Evolutionary conservation across 2,329 filamentous ascomycete species (phyloP).

Genomic region (Penicillium oxalicum): DNA sequence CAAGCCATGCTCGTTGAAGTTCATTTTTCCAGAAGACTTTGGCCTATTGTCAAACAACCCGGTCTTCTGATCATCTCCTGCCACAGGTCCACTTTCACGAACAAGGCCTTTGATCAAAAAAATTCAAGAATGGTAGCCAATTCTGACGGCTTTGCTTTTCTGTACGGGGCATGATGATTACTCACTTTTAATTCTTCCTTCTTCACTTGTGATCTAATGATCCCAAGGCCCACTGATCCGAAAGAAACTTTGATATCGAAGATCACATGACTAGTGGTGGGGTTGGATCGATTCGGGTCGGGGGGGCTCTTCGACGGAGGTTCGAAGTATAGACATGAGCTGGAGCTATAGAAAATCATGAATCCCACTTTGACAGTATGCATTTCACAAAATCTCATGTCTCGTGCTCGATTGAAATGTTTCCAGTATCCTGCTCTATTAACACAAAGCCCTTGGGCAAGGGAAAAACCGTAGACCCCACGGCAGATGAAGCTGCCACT

Average conservation of each 20-base stretch:
- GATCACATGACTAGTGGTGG: constrained; percentile 19
- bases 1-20: too few species aligned
- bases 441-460: constrained; percentile 10
- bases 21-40: too few species aligned
- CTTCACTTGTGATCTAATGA: constrained; percentile 8
- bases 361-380: too few species aligned
- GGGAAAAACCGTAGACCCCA: background rate
- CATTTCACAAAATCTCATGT: background rate
- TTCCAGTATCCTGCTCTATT: constrained; percentile 3
- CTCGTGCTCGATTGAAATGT: too few species aligned
- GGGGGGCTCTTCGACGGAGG: background rate
- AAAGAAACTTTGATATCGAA: constrained; percentile 22
- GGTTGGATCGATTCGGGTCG: constrained; percentile 3
- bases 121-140: too few species aligned
- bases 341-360: too few species aligned
- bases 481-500: constrained; percentile 2
- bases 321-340: background rate
- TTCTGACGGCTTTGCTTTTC: too few species aligned
- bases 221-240: constrained; percentile 10
- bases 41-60: too few species aligned
- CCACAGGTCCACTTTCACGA: too few species aligned
- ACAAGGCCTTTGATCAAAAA: too few species aligned
- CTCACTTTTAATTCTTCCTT: constrained; percentile 15
- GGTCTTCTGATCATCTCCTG: too few species aligned
- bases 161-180: background rate